Base-by-base conservation (phyloP, 345 rosid genomes). In the Bretschneidera sinensis region DNA sequence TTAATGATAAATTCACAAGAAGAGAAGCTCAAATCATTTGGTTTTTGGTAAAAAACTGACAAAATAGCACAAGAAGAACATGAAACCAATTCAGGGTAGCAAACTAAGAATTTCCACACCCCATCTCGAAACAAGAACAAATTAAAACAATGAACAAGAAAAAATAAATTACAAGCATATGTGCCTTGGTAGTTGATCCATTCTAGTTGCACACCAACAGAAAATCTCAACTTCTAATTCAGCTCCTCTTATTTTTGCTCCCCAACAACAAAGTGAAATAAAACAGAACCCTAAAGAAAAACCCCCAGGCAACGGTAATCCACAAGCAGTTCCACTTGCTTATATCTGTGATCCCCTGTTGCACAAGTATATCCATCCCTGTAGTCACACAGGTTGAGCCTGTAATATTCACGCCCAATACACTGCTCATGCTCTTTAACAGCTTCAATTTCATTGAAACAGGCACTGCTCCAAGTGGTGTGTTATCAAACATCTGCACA, bases 271-370 rank as follows among this genome's bases (percentile, higher is more conserved):
- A 63, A 0, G 86, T 54, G 1, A 94, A 83, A 69, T 94, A 94
- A 64, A 94, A 94, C 62, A 94, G 68, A 68, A 81, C 24, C 78
- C 97, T 85, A 61, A 94, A 94, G 57, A 90, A 81, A 78, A 90
- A 87, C 0, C 99, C 99, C 97, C 97, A 90, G 14, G 95, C 99
- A 17, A 86, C 73, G 8, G 88, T 83, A 21, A 94, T 71, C 97
- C 94, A 88, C 64, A 94, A 64, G 78, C 99, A 94, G 48, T 74
- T 71, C 99, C 99, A 94, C 64, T 86, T 90, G 61, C 75, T 72
- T 9, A 94, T 43, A 21, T 90, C 88, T 0, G 90, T 86, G 5
- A 94, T 71, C 43, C 96, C 99, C 59, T 86, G 95, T 56, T 78
- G 82, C 67, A 52, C 58, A 77, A 94, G 24, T 0, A 84, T 65